phyloP scores from a whole-genome alignment of 164 flowering plant genomes.

The Magnolia sinica region DNA sequence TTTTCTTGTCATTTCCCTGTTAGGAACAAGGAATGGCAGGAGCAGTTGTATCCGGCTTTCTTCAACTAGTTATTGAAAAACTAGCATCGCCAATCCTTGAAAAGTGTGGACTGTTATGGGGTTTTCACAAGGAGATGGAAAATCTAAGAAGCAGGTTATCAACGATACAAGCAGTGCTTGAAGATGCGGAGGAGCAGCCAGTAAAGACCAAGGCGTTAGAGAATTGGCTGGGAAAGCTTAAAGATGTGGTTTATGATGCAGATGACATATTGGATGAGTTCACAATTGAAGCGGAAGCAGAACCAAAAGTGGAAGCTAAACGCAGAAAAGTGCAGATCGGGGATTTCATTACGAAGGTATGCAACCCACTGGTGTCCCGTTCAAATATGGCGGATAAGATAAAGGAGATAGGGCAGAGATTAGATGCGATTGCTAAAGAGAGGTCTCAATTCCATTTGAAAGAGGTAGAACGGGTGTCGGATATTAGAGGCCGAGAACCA shows the following conservation, averaged over 20 bases:
- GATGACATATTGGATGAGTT: slow-evolving; percentile 9
- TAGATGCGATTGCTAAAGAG: slow-evolving; percentile 1
- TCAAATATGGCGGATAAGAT: neutral
- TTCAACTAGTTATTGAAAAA: neutral
- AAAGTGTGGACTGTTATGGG: neutral
- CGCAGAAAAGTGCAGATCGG: neutral
- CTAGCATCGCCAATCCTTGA: neutral
- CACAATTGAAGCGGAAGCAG: neutral
- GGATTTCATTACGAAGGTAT: no score
- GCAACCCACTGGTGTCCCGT: neutral
- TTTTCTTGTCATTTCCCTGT: no score
- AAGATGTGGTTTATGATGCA: slow-evolving; percentile 4
- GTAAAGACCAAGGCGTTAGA: neutral
- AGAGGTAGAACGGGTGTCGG: neutral
- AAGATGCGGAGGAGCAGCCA: slow-evolving; percentile 3
- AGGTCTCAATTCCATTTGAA: neutral
- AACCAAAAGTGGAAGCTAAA: neutral
- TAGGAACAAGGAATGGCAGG: neutral
- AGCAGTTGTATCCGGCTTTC: neutral
- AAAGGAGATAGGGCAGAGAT: neutral
- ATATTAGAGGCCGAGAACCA: neutral
- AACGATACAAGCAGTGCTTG: slow-evolving; percentile 3
- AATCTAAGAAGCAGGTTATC: neutral
- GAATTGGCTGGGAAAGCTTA: slow-evolving; percentile 5
- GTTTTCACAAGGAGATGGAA: slow-evolving; percentile 1